A percentile compares a stretch with the other conserved stretches of the same genome.
Evolutionary conservation across 2,329 filamentous ascomycete species (phyloP).

Genomic region (Colletotrichum sublineola): DNA sequence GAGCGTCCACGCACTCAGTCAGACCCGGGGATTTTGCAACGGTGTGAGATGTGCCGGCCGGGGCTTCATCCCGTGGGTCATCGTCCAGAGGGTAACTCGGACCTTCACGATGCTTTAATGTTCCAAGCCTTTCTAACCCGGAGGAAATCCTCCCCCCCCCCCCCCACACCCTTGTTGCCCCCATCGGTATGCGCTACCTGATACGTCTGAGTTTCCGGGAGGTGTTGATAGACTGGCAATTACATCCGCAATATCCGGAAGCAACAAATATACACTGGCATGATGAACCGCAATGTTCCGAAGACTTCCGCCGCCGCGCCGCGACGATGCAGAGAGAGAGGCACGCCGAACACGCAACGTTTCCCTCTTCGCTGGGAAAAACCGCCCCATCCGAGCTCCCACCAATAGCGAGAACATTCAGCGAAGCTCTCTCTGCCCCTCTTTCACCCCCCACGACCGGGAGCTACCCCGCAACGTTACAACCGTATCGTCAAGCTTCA

Average conservation of each 20-base stretch:
- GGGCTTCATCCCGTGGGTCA: neutral
- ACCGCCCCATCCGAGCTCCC: neutral
- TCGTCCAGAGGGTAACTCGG: neutral
- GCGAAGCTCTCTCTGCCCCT: neutral
- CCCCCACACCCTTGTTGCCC: slow-evolving; percentile 1
- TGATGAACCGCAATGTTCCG: slow-evolving; percentile 10
- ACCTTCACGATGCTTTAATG: slow-evolving; percentile 28
- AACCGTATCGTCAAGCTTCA: slow-evolving; percentile 3
- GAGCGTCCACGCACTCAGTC: slow-evolving; percentile 1
- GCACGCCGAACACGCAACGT: neutral
- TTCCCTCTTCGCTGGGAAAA: neutral
- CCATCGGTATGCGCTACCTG: neutral
- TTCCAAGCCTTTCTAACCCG: slow-evolving; percentile 7
- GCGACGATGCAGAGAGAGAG: neutral
- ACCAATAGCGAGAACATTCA: neutral
- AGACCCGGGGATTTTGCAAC: slow-evolving; percentile 11
- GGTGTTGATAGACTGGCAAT: slow-evolving; percentile 1
- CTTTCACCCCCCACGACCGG: neutral
- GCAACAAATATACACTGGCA: neutral
- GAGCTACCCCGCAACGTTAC: slow-evolving; percentile 6
- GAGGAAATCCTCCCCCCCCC: slow-evolving; percentile 35
- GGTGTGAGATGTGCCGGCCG: slow-evolving; percentile 19
- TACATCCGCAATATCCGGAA: slow-evolving; percentile 27
- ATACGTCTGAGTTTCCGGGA: neutral
- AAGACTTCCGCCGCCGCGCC: slow-evolving; percentile 14